Evolutionary conservation across 2,329 filamentous ascomycete genomes (phyloP), one percentile per base, ranked within the genome.

Genomic region (Phyllosticta capitalensis): DNA sequence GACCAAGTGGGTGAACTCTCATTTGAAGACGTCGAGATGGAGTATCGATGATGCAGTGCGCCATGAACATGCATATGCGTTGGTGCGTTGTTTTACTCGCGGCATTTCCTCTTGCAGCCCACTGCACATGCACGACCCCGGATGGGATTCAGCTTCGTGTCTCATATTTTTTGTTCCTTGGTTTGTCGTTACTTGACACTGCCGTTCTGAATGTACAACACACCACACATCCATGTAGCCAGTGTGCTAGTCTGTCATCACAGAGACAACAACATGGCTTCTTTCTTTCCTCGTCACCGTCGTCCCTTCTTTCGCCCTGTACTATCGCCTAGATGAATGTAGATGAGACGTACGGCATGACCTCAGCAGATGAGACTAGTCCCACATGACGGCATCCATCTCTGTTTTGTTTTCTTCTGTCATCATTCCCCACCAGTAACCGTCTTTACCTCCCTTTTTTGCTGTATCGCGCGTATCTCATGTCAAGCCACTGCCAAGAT

Each of bases 1-100:
- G 83, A 86, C 75, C 83, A 84, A 82, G 83, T 87, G 78, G 82
- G 83, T 84, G 78, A 81, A 78, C 75, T 80, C 78, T 80, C 78
- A 72, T 81, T 83, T 78, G 79, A 78, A 74, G 80, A 84, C 74
- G 75, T 82, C 73, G 79, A 83, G 72, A 83, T 83, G 80, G 78
- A 78, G 67, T 81, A 82, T 72, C 74, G 76, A 76, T 83, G 75
- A 80, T 69, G 62, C 63, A 65, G 56, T 60, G 58, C 54, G 58
- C 58, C 38, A 45, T 45, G 38, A 45, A 45, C 38, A 45, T 45
- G 38, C 38, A 54, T 55, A 55, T 45, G 58, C 53, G 53, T 55
- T 54, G 54, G 58, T 60, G 58, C 58, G 58, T 55, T 59, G 45
- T 55, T 56, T 55, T 59, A 52, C 51, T 56, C 52, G 55, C 52